Evolutionary conservation across 108 stramenopile species (phyloP).

Genomic region (Skeletonema marinoi): DNA sequence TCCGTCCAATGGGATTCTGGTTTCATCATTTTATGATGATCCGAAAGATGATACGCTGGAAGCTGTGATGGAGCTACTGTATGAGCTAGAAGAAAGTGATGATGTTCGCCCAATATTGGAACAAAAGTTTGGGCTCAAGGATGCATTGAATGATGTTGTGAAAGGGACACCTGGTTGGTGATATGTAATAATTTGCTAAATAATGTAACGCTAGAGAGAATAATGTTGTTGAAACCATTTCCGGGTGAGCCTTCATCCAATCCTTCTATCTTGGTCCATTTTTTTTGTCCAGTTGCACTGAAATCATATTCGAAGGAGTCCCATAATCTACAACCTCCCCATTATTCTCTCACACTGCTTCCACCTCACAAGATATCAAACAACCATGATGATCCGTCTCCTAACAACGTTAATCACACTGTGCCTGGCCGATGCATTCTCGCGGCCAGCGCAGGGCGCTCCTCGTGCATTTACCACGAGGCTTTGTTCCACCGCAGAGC

Average conservation of each 20-base stretch:
- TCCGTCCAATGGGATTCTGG: conserved; percentile 97
- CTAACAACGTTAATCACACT: conserved; percentile 1
- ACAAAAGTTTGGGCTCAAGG: conserved; percentile 79
- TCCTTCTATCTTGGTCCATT: too few species aligned
- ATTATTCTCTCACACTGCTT: too few species aligned
- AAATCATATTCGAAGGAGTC: too few species aligned
- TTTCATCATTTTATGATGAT: conserved; percentile 97
- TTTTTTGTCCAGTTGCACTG: too few species aligned
- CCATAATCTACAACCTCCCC: too few species aligned
- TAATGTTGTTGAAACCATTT: neutral
- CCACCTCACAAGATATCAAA: neutral
- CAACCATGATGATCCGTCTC: conserved; percentile 3
- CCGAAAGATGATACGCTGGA: conserved; percentile 89
- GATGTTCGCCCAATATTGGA: conserved; percentile 94
- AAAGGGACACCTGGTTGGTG: conserved; percentile 15
- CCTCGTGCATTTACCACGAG: neutral
- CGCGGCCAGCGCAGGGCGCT: neutral
- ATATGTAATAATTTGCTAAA: neutral
- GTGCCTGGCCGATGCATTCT: conserved; percentile 9
- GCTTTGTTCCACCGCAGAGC: conserved; percentile 30
- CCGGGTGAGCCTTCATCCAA: too few species aligned
- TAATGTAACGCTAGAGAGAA: conserved; percentile 1
- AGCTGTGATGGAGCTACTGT: conserved; percentile 89
- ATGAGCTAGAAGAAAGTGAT: conserved; percentile 81
- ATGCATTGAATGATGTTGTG: conserved; percentile 61